Percentiles rank a stretch among this genome's conserved stretches.
Conservation (phyloP, 176 grass and related monocot genomes). For the Aechmea fasciata region DNA sequence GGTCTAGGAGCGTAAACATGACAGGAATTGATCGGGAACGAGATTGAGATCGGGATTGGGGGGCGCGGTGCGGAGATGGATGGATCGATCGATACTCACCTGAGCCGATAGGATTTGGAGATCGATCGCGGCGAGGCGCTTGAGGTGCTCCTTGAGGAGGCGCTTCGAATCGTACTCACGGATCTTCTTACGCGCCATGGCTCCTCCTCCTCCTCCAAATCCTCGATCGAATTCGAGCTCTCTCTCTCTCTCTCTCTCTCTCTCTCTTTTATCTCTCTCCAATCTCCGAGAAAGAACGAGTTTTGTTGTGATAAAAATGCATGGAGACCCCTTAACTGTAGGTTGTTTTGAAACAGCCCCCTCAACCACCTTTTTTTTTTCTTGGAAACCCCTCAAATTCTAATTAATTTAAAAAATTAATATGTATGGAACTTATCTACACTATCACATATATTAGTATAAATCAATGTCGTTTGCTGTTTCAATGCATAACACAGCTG, state of each 20-base stretch:
- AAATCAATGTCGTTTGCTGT: too few species aligned
- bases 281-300: too few species aligned
- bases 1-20: background rate
- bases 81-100: constrained; percentile 16
- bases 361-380: too few species aligned
- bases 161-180: constrained; percentile 97
- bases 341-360: too few species aligned
- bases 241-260: background rate
- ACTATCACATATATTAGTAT: too few species aligned
- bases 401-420: too few species aligned
- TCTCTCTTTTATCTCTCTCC: background rate
- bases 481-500: too few species aligned
- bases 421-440: too few species aligned
- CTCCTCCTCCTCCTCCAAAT: background rate
- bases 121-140: constrained; percentile 71
- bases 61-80: background rate
- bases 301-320: too few species aligned
- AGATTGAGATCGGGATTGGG: too few species aligned
- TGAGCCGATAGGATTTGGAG: constrained; percentile 78
- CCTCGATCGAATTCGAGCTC: background rate
- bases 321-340: too few species aligned
- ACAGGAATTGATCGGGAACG: background rate
- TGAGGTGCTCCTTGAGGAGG: constrained; percentile 80
- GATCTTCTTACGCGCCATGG: constrained; percentile 97
- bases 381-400: too few species aligned